Evolutionary conservation across 2,329 filamentous ascomycete genomes (phyloP).

Genomic region (Biscogniauxia mediterranea): DNA sequence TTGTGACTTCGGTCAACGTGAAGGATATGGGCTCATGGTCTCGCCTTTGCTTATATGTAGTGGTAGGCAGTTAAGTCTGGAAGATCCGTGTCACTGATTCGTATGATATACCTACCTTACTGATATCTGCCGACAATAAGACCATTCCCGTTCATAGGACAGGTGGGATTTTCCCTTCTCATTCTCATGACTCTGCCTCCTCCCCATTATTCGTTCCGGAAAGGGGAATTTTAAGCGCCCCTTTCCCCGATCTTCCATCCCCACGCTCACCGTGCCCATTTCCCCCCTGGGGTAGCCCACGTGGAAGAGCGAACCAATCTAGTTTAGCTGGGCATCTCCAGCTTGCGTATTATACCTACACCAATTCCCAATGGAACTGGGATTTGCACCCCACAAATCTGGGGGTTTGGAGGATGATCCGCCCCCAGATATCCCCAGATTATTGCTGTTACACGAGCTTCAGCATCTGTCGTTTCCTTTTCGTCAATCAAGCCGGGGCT

Average conservation of each 20-base stretch:
- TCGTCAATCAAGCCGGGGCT: background rate
- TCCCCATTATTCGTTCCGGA: background rate
- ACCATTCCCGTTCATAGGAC: background rate
- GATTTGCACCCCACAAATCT: background rate
- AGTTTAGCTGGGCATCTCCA: background rate
- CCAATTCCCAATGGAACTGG: background rate
- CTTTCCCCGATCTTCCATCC: background rate
- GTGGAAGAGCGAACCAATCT: background rate
- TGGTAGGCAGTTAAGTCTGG: background rate
- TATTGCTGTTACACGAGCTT: background rate
- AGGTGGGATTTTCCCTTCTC: background rate
- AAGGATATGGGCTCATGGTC: too few species aligned
- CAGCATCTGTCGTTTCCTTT: background rate
- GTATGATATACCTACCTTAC: background rate
- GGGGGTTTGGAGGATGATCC: background rate
- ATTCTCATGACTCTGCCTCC: too few species aligned
- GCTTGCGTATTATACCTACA: background rate
- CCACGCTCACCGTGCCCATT: background rate
- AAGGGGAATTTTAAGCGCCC: background rate
- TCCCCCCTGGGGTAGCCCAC: background rate
- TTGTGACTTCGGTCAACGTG: background rate
- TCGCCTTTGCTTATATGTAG: background rate
- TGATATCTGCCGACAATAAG: too few species aligned
- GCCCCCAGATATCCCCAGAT: background rate
- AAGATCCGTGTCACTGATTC: background rate